Conservation (phyloP, 2,329 filamentous ascomycete species). For the Spiromastix sp. region DNA sequence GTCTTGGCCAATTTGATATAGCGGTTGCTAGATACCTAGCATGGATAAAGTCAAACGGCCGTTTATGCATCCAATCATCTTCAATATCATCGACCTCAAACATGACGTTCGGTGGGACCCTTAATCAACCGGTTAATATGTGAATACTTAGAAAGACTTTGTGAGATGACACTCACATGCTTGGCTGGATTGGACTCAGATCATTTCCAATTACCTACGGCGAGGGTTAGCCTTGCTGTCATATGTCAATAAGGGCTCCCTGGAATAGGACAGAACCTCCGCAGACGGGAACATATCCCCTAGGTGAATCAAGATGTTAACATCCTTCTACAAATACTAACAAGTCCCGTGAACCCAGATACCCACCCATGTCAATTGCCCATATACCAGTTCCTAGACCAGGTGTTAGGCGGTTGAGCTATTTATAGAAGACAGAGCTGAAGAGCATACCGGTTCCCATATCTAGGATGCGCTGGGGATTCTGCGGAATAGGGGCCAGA, state of each 20-base stretch:
- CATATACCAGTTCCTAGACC: conserved; percentile 24
- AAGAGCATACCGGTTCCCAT: too few species aligned
- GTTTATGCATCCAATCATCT: conserved; percentile 45
- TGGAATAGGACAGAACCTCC: conserved; percentile 5
- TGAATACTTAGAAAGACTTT: too few species aligned
- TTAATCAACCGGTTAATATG: too few species aligned
- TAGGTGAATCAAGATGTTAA: conserved; percentile 1
- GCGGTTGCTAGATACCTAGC: conserved; percentile 40
- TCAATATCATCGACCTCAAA: conserved; percentile 56
- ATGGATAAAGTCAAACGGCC: conserved; percentile 49
- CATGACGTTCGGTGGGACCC: conserved; percentile 49
- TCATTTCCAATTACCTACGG: conserved; percentile 11
- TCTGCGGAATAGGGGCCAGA: conserved; percentile 31
- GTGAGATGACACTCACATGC: too few species aligned
- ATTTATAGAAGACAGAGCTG: conserved; percentile 14
- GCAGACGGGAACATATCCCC: conserved; percentile 9
- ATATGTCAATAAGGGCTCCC: background rate
- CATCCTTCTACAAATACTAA: too few species aligned
- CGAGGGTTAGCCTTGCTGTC: background rate
- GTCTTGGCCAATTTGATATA: conserved; percentile 41
- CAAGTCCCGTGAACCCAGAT: background rate
- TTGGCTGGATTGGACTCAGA: too few species aligned
- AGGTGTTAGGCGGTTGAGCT: background rate
- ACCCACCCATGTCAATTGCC: conserved; percentile 22
- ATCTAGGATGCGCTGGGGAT: conserved; percentile 36